Conservation (phyloP, 2,329 filamentous ascomycete genomes). For the Verticillium dahliae region DNA sequence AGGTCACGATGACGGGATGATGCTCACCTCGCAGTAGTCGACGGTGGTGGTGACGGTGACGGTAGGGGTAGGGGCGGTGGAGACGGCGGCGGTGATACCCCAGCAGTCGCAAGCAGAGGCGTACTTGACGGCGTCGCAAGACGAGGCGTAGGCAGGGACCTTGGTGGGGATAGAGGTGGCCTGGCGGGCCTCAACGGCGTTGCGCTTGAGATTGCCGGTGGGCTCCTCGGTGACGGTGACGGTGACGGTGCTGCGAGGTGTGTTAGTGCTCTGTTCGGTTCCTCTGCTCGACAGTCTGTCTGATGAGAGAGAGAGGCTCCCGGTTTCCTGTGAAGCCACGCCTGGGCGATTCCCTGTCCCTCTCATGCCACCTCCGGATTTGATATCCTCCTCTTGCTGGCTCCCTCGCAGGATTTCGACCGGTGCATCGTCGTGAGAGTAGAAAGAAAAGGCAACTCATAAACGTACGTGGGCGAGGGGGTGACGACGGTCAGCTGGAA, state of each 20-base stretch:
- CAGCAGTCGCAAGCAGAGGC: constrained; percentile 38
- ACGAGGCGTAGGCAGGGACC: constrained; percentile 33
- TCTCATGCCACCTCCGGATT: too few species aligned
- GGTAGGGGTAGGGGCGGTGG: constrained; percentile 32
- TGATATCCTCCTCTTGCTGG: background rate
- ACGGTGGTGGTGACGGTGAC: constrained; percentile 32
- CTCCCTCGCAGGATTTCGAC: background rate
- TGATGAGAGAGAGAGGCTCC: too few species aligned
- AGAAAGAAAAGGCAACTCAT: too few species aligned
- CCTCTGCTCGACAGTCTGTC: background rate
- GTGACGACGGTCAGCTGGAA: constrained; percentile 32
- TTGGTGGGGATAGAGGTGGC: constrained; percentile 22
- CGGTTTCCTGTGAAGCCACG: too few species aligned
- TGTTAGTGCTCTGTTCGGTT: background rate
- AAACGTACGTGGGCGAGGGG: constrained; percentile 30
- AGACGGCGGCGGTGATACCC: constrained; percentile 31
- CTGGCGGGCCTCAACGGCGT: constrained; percentile 17
- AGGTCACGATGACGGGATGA: background rate
- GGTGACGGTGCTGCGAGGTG: constrained; percentile 28
- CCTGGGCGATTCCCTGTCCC: too few species aligned
- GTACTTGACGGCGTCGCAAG: constrained; percentile 27
- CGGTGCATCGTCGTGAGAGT: background rate
- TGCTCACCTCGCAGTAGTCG: constrained; percentile 29
- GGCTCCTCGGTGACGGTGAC: constrained; percentile 26
- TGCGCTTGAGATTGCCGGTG: constrained; percentile 20